phyloP scores from a whole-genome alignment of 805 yeast species.

The Candida xyloterini region DNA sequence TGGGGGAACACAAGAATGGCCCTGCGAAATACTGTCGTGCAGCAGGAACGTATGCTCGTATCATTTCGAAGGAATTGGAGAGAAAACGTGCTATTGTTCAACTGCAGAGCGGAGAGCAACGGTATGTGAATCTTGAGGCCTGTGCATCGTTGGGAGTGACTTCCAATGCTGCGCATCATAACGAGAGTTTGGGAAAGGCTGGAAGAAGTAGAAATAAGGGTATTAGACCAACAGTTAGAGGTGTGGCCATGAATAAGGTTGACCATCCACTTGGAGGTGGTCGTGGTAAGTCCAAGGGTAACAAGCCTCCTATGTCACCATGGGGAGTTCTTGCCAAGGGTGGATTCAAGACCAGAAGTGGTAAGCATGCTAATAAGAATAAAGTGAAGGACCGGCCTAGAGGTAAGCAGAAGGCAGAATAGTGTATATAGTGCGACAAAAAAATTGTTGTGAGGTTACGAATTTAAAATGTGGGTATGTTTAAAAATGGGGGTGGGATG shows the following conservation, averaged over 20 bases:
- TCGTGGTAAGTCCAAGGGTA: slow-evolving; percentile 97
- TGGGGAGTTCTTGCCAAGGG: slow-evolving; percentile 95
- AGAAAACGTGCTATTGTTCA: slow-evolving; percentile 71
- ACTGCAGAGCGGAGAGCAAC: slow-evolving; percentile 88
- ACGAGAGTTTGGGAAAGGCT: slow-evolving; percentile 89
- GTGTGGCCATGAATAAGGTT: slow-evolving; percentile 95
- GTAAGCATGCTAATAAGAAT: slow-evolving; percentile 78
- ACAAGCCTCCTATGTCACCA: slow-evolving; percentile 89
- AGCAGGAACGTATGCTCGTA: slow-evolving; percentile 92
- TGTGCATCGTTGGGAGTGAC: slow-evolving; percentile 94
- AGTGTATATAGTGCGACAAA: slow-evolving; percentile 14
- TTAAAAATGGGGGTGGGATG: too few species aligned
- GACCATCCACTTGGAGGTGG: slow-evolving; percentile 99
- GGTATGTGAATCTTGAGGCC: slow-evolving; percentile 80
- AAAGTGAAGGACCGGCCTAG: slow-evolving; percentile 92
- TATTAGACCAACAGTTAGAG: slow-evolving; percentile 92
- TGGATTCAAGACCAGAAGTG: slow-evolving; percentile 89
- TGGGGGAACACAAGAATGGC: slow-evolving; percentile 74
- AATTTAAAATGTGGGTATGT: not conserved
- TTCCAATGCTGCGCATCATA: slow-evolving; percentile 90
- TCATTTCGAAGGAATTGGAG: slow-evolving; percentile 74
- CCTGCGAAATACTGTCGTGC: slow-evolving; percentile 87
- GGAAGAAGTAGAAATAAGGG: slow-evolving; percentile 93
- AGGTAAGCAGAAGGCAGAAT: slow-evolving; percentile 43
- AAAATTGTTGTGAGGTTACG: slow-evolving; percentile 2